Evolutionary conservation across 148 eudicot genomes (phyloP).

Genomic region (Camellia japonica): DNA sequence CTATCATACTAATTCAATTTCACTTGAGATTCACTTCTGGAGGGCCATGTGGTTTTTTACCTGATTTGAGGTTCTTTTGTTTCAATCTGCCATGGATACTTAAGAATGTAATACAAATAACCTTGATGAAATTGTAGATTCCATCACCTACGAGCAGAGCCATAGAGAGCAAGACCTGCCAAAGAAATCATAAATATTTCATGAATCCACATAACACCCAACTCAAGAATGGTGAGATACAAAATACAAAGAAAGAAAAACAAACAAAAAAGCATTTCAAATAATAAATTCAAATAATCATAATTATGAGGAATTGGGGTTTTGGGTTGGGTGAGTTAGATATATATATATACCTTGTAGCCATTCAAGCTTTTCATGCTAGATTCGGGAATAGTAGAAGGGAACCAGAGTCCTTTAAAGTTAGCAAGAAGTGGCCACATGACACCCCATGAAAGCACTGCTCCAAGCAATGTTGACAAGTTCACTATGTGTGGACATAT

Average conservation of each 20-base stretch:
- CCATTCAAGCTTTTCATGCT: constrained; percentile 67
- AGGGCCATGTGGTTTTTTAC: constrained; percentile 8
- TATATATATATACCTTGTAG: constrained; percentile 41
- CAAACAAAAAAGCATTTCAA: neutral
- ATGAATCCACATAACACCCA: too few relatives aligned
- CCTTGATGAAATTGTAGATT: constrained; percentile 54
- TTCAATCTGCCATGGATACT: constrained; percentile 30
- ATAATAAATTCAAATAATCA: too few relatives aligned
- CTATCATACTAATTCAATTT: neutral
- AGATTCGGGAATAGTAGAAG: constrained; percentile 33
- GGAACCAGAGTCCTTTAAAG: constrained; percentile 58
- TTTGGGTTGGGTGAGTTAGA: too few relatives aligned
- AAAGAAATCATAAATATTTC: neutral
- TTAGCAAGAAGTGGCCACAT: constrained; percentile 62
- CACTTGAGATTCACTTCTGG: neutral
- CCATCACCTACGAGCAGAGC: constrained; percentile 83
- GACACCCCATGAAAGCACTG: constrained; percentile 63
- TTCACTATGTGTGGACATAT: constrained; percentile 67
- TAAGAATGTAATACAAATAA: constrained; percentile 29
- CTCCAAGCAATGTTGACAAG: constrained; percentile 61
- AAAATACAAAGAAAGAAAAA: neutral
- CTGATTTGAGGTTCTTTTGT: constrained; percentile 23
- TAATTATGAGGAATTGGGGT: too few relatives aligned
- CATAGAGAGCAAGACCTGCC: constrained; percentile 73
- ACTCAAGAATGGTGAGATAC: neutral